phyloP scores from a whole-genome alignment of 2,329 filamentous ascomycete genomes.

The Tolypocladium amazonense region DNA sequence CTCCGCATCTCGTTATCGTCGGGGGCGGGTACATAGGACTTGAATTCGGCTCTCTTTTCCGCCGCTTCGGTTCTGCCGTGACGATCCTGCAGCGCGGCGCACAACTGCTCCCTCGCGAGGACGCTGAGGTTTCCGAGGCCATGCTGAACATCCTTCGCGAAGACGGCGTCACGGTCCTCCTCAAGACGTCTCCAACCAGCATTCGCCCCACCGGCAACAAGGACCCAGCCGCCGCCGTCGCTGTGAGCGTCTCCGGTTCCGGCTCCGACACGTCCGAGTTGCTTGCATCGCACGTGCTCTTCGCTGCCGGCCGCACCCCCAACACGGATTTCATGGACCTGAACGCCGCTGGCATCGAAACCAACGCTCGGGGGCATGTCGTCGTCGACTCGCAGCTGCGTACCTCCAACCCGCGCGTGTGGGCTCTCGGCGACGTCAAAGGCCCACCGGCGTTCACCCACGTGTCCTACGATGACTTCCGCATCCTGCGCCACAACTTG shows the following conservation, averaged over 20 bases:
- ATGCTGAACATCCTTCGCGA: constrained; percentile 31
- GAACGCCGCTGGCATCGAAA: constrained; percentile 26
- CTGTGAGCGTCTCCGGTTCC: constrained; percentile 9
- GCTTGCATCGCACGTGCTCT: constrained; percentile 34
- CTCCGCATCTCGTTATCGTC: constrained; percentile 37
- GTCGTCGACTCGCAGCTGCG: constrained; percentile 30
- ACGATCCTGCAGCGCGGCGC: constrained; percentile 32
- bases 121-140: constrained; percentile 33
- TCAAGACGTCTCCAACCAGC: constrained; percentile 21
- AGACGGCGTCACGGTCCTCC: constrained; percentile 33
- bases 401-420: constrained; percentile 31
- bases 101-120: constrained; percentile 34
- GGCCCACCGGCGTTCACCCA: constrained; percentile 44
- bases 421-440: constrained; percentile 40
- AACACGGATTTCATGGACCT: constrained; percentile 37
- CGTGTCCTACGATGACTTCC: constrained; percentile 45
- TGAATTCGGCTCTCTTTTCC: constrained; percentile 42
- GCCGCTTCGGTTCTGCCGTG: constrained; percentile 36
- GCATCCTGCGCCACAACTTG: constrained; percentile 36
- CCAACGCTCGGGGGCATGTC: constrained; percentile 31
- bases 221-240: constrained; percentile 6
- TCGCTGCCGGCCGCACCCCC: constrained; percentile 37
- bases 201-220: constrained; percentile 7
- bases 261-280: constrained; percentile 8
- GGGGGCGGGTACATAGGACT: constrained; percentile 42